phyloP scores from a whole-genome alignment of 257 asterid species.

The Schizonepeta tenuifolia region DNA sequence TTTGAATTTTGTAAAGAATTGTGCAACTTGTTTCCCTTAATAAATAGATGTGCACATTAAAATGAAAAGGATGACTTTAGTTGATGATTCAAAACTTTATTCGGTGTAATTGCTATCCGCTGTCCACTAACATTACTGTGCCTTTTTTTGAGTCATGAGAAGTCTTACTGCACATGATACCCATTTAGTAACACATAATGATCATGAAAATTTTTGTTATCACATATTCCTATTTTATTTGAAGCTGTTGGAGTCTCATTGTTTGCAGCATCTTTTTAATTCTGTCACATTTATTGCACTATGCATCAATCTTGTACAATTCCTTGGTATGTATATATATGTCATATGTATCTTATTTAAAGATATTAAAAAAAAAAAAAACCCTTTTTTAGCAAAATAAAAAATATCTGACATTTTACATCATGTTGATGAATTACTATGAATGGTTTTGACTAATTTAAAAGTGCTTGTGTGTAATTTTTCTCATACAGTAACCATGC shows the following conservation, averaged over 20 bases:
- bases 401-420: constrained; percentile 21
- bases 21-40: neutral
- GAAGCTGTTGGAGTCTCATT: constrained; percentile 12
- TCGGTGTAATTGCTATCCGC: constrained; percentile 7
- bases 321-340: neutral
- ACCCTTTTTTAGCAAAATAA: constrained; percentile 4
- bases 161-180: constrained; percentile 13
- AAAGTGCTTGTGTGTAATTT: constrained; percentile 31
- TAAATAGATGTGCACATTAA: neutral
- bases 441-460: constrained; percentile 7
- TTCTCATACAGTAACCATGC: constrained; percentile 72
- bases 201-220: neutral
- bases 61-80: neutral
- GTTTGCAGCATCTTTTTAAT: neutral
- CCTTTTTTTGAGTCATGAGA: neutral
- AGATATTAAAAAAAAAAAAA: too few species aligned
- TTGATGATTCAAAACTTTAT: neutral
- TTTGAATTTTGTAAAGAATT: neutral
- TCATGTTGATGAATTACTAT: constrained; percentile 16
- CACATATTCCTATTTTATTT: neutral
- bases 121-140: neutral
- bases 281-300: constrained; percentile 1
- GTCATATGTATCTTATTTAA: too few species aligned
- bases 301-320: neutral
- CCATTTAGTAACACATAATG: neutral